Percentiles rank a stretch among this genome's conserved stretches.
Evolutionary conservation across 768 basidiomycete genomes (phyloP).

Genomic region (Leccinellum albellum): DNA sequence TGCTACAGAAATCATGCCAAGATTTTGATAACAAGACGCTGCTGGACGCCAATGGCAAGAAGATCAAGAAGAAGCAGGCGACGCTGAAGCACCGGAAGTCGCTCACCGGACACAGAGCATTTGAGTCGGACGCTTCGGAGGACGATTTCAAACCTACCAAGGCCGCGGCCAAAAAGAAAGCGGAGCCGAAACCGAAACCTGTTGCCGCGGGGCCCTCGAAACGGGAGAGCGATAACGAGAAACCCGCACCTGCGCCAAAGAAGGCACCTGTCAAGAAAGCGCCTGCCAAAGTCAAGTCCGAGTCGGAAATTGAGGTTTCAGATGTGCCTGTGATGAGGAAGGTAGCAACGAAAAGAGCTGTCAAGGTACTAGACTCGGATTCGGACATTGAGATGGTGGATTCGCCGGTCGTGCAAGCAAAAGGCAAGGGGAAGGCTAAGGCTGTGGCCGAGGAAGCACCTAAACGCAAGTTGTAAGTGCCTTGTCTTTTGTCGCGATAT

Average conservation of each 20-base stretch:
- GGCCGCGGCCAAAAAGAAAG: constrained; percentile 39
- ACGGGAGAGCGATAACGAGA: constrained; percentile 42
- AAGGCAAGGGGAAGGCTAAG: constrained; percentile 46
- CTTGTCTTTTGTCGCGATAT: not conserved
- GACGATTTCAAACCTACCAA: constrained; percentile 57
- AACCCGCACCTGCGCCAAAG: constrained; percentile 25
- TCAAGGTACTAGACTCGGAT: constrained; percentile 34
- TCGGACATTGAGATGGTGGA: constrained; percentile 34
- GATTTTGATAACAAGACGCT: constrained; percentile 43
- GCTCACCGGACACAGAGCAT: constrained; percentile 38
- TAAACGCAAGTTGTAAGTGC: constrained; percentile 69
- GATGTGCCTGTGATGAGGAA: constrained; percentile 21
- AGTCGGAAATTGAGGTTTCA: constrained; percentile 37
- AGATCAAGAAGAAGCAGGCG: constrained; percentile 54
- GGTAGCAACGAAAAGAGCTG: constrained; percentile 17
- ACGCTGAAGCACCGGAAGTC: constrained; percentile 54
- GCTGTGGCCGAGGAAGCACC: constrained; percentile 27
- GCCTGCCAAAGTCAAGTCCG: constrained; percentile 34
- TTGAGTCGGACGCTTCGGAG: constrained; percentile 40
- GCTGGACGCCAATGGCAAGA: constrained; percentile 48
- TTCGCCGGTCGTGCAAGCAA: constrained; percentile 25
- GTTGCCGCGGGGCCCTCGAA: constrained; percentile 40
- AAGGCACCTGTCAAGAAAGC: constrained; percentile 33
- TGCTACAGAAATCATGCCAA: constrained; percentile 36
- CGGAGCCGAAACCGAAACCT: constrained; percentile 24